Conservation (phyloP, 2,329 filamentous ascomycete genomes). For the Fusarium sp. region DNA sequence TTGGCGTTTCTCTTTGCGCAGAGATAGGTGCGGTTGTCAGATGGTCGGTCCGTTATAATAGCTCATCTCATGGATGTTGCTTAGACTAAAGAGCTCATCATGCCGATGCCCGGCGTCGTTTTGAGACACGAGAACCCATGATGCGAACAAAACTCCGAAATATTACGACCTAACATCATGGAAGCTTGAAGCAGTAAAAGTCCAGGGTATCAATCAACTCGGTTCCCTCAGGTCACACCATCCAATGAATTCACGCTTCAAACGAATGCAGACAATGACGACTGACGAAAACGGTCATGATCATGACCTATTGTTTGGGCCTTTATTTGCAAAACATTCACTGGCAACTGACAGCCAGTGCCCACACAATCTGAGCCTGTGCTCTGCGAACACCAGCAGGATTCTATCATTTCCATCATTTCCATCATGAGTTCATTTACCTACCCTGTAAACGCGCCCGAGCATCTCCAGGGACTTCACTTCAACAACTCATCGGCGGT, state of each 20-base stretch:
- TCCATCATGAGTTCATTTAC: not conserved
- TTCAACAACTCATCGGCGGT: not conserved
- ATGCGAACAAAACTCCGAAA: not conserved
- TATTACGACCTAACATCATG: not conserved
- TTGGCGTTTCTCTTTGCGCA: not conserved
- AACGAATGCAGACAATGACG: not conserved
- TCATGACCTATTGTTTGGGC: not conserved
- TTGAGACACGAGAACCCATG: constrained; percentile 5
- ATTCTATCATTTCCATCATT: not conserved
- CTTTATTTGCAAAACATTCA: not conserved
- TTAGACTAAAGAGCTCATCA: not conserved
- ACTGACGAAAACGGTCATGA: not conserved
- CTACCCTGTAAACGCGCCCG: not conserved
- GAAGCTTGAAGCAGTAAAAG: not conserved
- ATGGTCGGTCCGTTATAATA: constrained; percentile 8
- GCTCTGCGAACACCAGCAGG: not conserved
- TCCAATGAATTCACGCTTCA: not conserved
- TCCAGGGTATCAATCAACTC: not conserved
- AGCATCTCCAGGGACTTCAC: not conserved
- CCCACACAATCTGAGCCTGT: not conserved
- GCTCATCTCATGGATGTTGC: not conserved
- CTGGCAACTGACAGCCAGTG: constrained; percentile 2
- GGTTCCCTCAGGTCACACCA: no score
- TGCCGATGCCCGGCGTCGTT: not conserved
- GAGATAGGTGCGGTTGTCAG: constrained; percentile 25